Evolutionary conservation across 148 eudicot species (phyloP), one percentile per base, ranked within the genome.

Genomic region (Salicornia ramosissima): DNA sequence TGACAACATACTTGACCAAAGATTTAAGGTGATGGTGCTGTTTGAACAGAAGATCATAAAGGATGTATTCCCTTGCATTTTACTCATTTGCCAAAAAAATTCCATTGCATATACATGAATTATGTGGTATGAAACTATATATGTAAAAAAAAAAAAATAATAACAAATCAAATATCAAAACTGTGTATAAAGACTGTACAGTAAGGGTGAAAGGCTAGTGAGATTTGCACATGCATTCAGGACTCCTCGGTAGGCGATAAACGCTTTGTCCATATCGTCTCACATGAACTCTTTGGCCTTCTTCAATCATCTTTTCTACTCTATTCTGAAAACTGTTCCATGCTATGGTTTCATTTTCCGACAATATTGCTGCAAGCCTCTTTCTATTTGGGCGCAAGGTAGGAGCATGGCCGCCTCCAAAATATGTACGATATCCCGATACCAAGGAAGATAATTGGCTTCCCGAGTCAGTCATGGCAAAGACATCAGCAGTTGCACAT

Each of bases 401-500:
- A 11, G 96, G 98, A 75, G 95, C 95, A 70, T 69, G 71, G 40
- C 90, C 95, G 42, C 82, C 88, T 26, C 96, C 98, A 70, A 82
- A 86, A 75, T 93, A 93, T 51, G 89, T 83, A 29, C 98, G 81
- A 65, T 78, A 84, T 40, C 98, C 98, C 7, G 90, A 85, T 43
- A 90, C 98, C 22, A 90, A 74, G 52, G 98, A 94, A 22, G 97
- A 94, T 36, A 90, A 77, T 80, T 90, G 95, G 83, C 97, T 90
- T 59, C 98, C 97, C 4, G 98, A 86, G 70, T 94, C 98, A 10
- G 98, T 94, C 68, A 90, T 90, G 73, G 97, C 92, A 79, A 94
- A 94, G 16, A 88, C 89, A 81, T 90, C 91, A 52, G 97, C 83
- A 68, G 90, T 85, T 39, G 96, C 96, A 80, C 98, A 90, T 1